Evolutionary conservation across 208 protist genomes (phyloP), one percentile per base, ranked within the genome.

Genomic region (Leishmania mexicana): DNA sequence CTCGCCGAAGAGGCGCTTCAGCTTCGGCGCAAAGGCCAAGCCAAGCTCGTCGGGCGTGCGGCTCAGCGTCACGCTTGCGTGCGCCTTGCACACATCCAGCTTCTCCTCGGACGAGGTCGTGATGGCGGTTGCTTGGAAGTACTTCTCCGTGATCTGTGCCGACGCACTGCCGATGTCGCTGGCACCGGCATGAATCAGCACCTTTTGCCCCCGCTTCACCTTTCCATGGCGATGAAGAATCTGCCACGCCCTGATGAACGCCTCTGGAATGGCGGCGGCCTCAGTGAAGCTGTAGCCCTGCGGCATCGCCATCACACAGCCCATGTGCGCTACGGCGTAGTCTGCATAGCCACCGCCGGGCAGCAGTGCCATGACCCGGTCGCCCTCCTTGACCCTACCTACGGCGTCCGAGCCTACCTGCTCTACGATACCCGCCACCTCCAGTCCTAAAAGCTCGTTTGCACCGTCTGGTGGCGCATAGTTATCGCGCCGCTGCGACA

Each of bases 171-270:
- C 97, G 1, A 99, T 90, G 58, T 96, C 95, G 79, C 94, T 98
- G 58, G 93, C 93, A 45, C 90, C 93, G 58, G 95, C 95, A 81
- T 98, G 95, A 75, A 98, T 90, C 31, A 98, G 88, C 42, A 98
- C 94, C 7, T 78, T 85, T 71, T 98, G 85, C 13, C 89, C 88
- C 5, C 78, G 64, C 82, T 90, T 70, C 67, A 95, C 78, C 51
- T 95, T 84, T 10, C 89, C 94, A 76, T 96, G 88, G 40, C 88
- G 77, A 49, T 93, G 88, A 47, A 99, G 87, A 31, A 87, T 78
- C 86, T 98, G 96, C 88, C 90, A 99, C 49, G 96, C 97, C 17
- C 97, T 99, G n/a, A 99, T 73, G 82, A 96, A 99, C 15, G 90
- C 87, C 87, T 99, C 97, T 8, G 97, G 97, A 38, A 99, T 92